These are phyloP conservation scores for Aschersonia sp. DNA, from an alignment of 2,329 filamentous ascomycete genomes.

Conservation along the genomic window DNA sequence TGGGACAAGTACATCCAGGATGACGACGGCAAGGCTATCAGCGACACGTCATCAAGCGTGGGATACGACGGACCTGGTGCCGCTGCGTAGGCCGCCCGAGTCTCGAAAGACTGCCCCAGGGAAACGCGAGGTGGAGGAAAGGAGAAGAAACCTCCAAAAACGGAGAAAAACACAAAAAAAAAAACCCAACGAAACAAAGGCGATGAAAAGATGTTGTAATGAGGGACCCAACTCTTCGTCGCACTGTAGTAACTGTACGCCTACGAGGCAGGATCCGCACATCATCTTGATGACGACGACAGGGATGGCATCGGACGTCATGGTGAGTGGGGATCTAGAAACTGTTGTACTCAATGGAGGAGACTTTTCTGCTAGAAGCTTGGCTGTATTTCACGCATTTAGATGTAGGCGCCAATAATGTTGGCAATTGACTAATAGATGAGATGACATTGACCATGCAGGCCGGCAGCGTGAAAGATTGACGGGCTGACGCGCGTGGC, in stretches of 20 bases:
- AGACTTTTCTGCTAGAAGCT: background rate
- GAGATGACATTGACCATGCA: too few relatives aligned
- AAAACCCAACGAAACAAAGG: background rate
- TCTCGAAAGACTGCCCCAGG: too few relatives aligned
- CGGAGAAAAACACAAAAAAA: background rate
- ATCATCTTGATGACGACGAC: conserved; percentile 3
- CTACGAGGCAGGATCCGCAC: background rate
- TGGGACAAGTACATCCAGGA: conserved; percentile 58
- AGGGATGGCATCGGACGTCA: conserved; percentile 6
- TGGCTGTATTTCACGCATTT: background rate
- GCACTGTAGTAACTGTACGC: conserved; percentile 1
- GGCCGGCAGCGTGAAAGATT: too few relatives aligned
- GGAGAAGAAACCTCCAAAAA: background rate
- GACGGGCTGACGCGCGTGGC: too few relatives aligned
- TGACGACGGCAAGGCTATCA: conserved; percentile 23
- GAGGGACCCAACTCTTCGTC: too few relatives aligned
- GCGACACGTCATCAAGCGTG: conserved; percentile 23
- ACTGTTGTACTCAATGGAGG: background rate
- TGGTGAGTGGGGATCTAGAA: background rate
- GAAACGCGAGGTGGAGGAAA: conserved; percentile 1
- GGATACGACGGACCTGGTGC: conserved; percentile 26
- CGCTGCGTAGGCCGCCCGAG: conserved; percentile 20
- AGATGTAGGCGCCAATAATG: too few relatives aligned
- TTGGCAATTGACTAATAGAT: too few relatives aligned
- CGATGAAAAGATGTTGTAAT: too few relatives aligned